Base-by-base conservation (phyloP, 2,329 filamentous ascomycete genomes). In the Fusarium sambucinum region DNA sequence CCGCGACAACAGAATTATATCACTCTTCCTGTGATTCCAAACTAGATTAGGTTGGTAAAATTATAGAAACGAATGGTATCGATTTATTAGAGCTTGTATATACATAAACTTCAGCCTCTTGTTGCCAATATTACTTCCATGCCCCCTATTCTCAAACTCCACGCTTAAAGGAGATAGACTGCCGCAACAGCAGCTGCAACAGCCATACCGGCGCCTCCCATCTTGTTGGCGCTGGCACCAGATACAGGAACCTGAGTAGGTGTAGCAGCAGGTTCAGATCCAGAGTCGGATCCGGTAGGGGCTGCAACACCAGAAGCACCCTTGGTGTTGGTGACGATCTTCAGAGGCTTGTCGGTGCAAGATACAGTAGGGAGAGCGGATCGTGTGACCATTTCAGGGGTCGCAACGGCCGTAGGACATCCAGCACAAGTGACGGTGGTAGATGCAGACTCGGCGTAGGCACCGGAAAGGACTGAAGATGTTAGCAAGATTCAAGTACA, bases 11-110 rank as follows among this genome's bases (percentile, higher is more conserved):
- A 80, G 40, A 89, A 88, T 71, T 88, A 83, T 70, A 75, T 88
- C 14, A 81, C 78, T 1, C 70, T 88, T 47, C 86, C 86, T 1
- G 72, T 88, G 23, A 84, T 88, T 54, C 84, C 85, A 3, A 65
- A 56, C 16, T 70, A 68, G 32, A 32, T 32, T 32, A 32, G 0
- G 17, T 37, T 37, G 17, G 35, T 12, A 10, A 21, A 40, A 21
- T 8, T 30, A 6, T 16, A 47, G 5, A n/a, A 23, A 23, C 16
- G 7, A n/a, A 35, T n/a, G 2, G 25, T 29, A 17, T n/a, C 25
- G 17, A 14, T 30, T 10, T 12, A 50, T 38, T 38, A 38, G 33
- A 50, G 23, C 23, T 25, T 33, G 27, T 38, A 48, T 50, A 13
- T 50, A 40, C 23, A 19, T 50, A 16, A 23, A 16, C 16, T 17